Conservation (phyloP, 768 basidiomycete species). For the Termitomyces sp. region DNA sequence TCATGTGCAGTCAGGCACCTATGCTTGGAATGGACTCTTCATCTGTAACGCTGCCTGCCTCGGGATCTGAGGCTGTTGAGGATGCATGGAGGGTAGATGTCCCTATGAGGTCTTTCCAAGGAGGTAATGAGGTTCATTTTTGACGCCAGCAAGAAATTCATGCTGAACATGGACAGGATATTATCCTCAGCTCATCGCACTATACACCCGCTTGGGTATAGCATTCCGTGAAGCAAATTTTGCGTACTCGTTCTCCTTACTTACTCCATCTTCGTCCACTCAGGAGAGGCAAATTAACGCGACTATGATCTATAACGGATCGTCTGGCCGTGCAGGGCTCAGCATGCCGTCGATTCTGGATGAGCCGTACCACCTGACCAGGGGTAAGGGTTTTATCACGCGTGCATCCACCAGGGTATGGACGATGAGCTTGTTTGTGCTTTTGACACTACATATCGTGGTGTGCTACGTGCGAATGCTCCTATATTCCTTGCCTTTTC, state of each 20-base stretch:
- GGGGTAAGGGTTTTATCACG: slow-evolving; percentile 11
- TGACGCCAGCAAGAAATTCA: not conserved
- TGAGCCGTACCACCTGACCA: slow-evolving; percentile 16
- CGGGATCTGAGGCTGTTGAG: slow-evolving; percentile 22
- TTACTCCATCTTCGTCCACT: slow-evolving; percentile 24
- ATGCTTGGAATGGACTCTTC: slow-evolving; percentile 66
- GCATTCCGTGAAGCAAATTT: slow-evolving; percentile 52
- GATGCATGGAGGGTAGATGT: slow-evolving; percentile 61
- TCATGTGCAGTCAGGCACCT: slow-evolving; percentile 32
- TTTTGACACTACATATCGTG: slow-evolving; percentile 35
- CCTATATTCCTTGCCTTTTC: slow-evolving; percentile 36
- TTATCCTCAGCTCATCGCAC: slow-evolving; percentile 61
- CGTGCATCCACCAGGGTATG: slow-evolving; percentile 18
- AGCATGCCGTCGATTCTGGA: slow-evolving; percentile 40
- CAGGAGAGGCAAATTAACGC: slow-evolving; percentile 31
- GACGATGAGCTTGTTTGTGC: slow-evolving; percentile 31
- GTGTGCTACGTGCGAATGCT: slow-evolving; percentile 42
- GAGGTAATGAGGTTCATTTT: slow-evolving; percentile 36
- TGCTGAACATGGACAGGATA: slow-evolving; percentile 41
- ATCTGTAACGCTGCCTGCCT: slow-evolving; percentile 39
- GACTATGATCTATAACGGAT: slow-evolving; percentile 61
- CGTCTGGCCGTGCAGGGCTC: slow-evolving; percentile 46
- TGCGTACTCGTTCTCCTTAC: slow-evolving; percentile 64
- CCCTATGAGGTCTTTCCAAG: slow-evolving; percentile 80
- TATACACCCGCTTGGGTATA: slow-evolving; percentile 61